Evolutionary conservation across 2,329 filamentous ascomycete genomes (phyloP).

Genomic region (Beauveria medogensis): DNA sequence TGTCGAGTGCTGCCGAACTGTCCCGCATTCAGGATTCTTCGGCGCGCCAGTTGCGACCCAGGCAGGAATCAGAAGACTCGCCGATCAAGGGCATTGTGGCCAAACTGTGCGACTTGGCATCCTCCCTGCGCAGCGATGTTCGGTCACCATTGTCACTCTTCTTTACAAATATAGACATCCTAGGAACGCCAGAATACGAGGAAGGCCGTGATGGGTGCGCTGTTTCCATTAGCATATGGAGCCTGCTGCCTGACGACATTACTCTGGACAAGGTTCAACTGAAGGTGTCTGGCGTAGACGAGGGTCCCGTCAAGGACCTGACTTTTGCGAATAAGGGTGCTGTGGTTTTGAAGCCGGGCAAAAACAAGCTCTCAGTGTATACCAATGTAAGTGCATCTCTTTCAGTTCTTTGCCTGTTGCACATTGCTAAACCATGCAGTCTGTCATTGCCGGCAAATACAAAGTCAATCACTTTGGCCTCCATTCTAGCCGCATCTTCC

Average conservation of each 20-base stretch:
- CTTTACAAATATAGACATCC: slow-evolving; percentile 61
- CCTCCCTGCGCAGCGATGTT: slow-evolving; percentile 46
- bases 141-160: slow-evolving; percentile 63
- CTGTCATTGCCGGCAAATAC: slow-evolving; percentile 64
- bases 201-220: slow-evolving; percentile 68
- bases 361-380: slow-evolving; percentile 30
- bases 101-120: slow-evolving; percentile 39
- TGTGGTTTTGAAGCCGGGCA: slow-evolving; percentile 37
- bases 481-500: slow-evolving; percentile 51
- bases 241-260: slow-evolving; percentile 64
- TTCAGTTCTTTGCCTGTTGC: rapidly evolving
- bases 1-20: slow-evolving; percentile 49
- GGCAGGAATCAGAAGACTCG: slow-evolving; percentile 21
- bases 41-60: slow-evolving; percentile 15
- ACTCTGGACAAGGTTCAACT: slow-evolving; percentile 57
- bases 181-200: slow-evolving; percentile 61
- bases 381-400: slow-evolving; percentile 25
- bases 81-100: slow-evolving; percentile 40
- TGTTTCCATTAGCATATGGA: slow-evolving; percentile 58
- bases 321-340: slow-evolving; percentile 22
- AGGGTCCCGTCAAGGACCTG: slow-evolving; percentile 53
- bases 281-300: slow-evolving; percentile 48
- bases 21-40: slow-evolving; percentile 35
- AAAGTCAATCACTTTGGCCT: slow-evolving; percentile 66
- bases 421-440: slow-evolving; percentile 33